A percentile compares a stretch with the other conserved stretches of the same genome.
Evolutionary conservation across 202 grass and related monocot genomes (phyloP).

Genomic region (Bolboschoenoplectus hybrid): DNA sequence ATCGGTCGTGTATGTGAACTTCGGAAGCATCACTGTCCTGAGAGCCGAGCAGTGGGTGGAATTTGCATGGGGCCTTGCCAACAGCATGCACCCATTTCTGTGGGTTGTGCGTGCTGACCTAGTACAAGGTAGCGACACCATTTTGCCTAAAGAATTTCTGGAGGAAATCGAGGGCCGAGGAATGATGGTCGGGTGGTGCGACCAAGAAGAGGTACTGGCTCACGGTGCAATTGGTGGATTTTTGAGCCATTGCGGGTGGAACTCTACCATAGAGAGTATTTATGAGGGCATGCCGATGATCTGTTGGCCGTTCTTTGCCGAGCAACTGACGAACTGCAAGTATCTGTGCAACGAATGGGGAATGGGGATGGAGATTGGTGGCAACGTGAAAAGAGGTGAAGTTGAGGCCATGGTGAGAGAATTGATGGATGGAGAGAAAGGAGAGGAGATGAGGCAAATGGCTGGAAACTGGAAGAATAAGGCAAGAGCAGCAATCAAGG

Average conservation of each 20-base stretch:
- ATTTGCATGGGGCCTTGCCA: conserved; percentile 49
- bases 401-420: conserved; percentile 54
- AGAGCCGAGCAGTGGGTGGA: conserved; percentile 51
- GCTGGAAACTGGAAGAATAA: conserved; percentile 55
- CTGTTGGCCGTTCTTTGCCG: conserved; percentile 70
- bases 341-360: conserved; percentile 63
- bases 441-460: conserved; percentile 38
- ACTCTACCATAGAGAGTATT: conserved; percentile 61
- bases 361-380: conserved; percentile 52
- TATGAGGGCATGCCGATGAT: conserved; percentile 51
- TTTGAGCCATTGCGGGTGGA: conserved; percentile 64
- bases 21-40: conserved; percentile 65
- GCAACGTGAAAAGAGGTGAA: conserved; percentile 36
- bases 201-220: conserved; percentile 61
- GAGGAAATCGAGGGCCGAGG: conserved; percentile 43
- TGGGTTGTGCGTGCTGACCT: conserved; percentile 61
- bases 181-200: conserved; percentile 54
- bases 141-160: conserved; percentile 40
- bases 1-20: conserved; percentile 64
- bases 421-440: conserved; percentile 49
- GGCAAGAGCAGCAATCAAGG: conserved; percentile 38
- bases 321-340: conserved; percentile 63
- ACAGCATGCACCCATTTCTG: conserved; percentile 47
- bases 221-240: conserved; percentile 51
- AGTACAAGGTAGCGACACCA: conserved; percentile 29